These are phyloP conservation scores for Trypanosoma lewisi DNA, from an alignment of 208 protist species.

Conservation along the genomic window DNA sequence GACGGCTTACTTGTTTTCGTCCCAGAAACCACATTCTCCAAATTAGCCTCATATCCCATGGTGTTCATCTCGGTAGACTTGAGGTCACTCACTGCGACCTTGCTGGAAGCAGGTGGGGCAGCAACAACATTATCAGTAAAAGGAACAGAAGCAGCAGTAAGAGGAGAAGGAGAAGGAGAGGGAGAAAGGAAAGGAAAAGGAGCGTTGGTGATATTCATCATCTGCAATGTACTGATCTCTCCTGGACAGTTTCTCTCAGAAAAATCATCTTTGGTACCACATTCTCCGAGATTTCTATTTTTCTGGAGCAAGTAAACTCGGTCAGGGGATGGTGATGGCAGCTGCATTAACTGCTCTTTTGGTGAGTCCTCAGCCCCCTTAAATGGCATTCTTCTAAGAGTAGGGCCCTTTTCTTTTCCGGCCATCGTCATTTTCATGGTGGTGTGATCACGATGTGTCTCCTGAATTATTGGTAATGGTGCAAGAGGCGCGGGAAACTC, in stretches of 20 bases:
- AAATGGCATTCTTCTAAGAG: neutral
- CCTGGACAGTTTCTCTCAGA: neutral
- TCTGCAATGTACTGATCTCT: neutral
- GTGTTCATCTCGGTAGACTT: neutral
- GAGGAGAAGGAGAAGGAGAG: neutral
- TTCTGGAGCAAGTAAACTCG: neutral
- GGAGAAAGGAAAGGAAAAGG: too few species aligned
- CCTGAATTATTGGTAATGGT: slow-evolving; percentile 18
- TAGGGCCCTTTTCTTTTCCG: neutral
- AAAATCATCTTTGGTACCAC: neutral
- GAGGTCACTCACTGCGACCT: neutral
- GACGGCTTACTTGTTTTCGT: neutral
- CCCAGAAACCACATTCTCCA: neutral
- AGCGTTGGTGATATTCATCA: neutral
- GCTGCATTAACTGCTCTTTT: neutral
- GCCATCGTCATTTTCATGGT: neutral
- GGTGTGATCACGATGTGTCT: neutral
- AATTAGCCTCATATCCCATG: neutral
- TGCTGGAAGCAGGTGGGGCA: neutral
- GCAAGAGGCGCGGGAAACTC: slow-evolving; percentile 18
- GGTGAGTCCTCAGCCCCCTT: neutral
- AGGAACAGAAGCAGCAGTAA: neutral
- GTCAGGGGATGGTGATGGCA: slow-evolving; percentile 19
- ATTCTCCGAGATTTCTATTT: neutral
- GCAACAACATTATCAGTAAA: neutral